Evolutionary conservation across 345 rosid species (phyloP).

Genomic region (Ceriops zippeliana): DNA sequence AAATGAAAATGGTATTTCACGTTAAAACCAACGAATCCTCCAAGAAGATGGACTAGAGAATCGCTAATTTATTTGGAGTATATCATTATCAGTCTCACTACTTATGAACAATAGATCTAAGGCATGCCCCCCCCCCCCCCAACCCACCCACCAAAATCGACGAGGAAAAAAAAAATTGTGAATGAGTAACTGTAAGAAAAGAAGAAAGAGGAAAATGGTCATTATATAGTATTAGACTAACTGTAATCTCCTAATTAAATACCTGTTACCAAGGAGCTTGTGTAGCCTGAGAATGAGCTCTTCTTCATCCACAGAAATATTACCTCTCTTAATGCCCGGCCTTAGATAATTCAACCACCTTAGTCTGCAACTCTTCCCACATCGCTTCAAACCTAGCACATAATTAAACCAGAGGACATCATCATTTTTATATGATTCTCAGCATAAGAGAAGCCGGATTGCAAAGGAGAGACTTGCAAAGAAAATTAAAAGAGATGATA

Average conservation of each 20-base stretch:
- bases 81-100: too few species aligned
- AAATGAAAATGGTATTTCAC: too few species aligned
- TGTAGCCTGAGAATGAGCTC: neutral
- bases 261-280: conserved; percentile 1
- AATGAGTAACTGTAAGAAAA: neutral
- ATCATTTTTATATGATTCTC: neutral
- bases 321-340: conserved; percentile 2
- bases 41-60: too few species aligned
- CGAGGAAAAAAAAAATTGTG: too few species aligned
- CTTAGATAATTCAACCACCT: conserved; percentile 1
- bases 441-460: neutral
- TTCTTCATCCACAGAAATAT: neutral
- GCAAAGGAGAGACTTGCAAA: too few species aligned
- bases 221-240: too few species aligned
- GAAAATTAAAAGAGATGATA: neutral
- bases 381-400: neutral
- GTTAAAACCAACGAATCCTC: too few species aligned
- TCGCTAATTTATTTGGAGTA: too few species aligned
- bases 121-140: too few species aligned
- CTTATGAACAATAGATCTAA: too few species aligned
- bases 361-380: conserved; percentile 1
- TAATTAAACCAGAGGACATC: neutral
- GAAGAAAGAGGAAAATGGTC: neutral
- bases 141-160: too few species aligned
- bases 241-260: neutral